Conservation (phyloP, 139 green algal species). For the Chlamydomonas asymmetrica region DNA sequence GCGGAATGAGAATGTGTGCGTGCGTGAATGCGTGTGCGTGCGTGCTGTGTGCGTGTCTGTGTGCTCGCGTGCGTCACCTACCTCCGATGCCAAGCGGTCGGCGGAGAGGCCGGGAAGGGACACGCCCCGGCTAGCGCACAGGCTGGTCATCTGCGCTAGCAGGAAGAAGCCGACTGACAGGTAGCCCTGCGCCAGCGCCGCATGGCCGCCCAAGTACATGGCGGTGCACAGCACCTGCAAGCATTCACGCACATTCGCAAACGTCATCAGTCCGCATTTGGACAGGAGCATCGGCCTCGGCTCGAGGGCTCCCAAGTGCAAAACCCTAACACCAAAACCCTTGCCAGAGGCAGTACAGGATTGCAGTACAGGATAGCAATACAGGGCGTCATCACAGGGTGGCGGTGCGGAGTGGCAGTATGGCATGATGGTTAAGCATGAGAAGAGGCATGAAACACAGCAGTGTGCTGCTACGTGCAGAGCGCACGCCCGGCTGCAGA, state of each 20-base stretch:
- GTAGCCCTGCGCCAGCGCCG: constrained; percentile 19
- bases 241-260: background rate
- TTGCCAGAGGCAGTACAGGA: background rate
- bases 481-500: no score
- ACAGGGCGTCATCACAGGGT: background rate
- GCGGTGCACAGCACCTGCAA: background rate
- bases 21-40: no score
- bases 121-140: background rate
- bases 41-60: no score
- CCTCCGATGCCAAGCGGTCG: background rate
- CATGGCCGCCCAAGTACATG: constrained; percentile 1
- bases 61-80: background rate
- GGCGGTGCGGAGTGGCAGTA: no score
- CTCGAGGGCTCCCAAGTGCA: background rate
- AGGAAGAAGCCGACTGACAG: constrained; percentile 9
- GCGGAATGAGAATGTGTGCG: no score
- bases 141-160: background rate
- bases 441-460: background rate
- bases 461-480: no score
- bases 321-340: background rate
- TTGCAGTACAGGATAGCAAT: background rate
- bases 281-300: background rate
- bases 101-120: background rate
- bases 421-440: background rate
- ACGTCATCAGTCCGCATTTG: background rate